Evolutionary conservation across 116 monocot genomes (phyloP).

Genomic region (Trichopus zeylanicus): DNA sequence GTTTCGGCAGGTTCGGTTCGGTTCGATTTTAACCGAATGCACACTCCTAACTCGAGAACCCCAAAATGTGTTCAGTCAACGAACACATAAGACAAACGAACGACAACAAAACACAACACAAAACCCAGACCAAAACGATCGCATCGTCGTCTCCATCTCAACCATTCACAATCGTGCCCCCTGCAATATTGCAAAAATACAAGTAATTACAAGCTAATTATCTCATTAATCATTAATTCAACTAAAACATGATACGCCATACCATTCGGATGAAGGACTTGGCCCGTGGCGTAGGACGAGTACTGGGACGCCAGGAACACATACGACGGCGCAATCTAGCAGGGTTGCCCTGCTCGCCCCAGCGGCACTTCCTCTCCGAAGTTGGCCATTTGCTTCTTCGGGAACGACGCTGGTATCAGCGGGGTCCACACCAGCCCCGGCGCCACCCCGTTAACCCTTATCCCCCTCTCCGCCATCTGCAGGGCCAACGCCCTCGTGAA

Average conservation of each 20-base stretch:
- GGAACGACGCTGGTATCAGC: slow-evolving; percentile 48
- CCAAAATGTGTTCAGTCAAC: no score
- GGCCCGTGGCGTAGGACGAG: slow-evolving; percentile 15
- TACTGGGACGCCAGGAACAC: slow-evolving; percentile 26
- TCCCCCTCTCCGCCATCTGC: slow-evolving; percentile 40
- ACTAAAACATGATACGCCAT: background rate
- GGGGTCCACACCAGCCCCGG: slow-evolving; percentile 75
- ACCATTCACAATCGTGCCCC: background rate
- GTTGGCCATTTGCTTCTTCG: slow-evolving; percentile 24
- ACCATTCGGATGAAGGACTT: slow-evolving; percentile 30
- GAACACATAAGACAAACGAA: no score
- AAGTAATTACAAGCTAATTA: background rate
- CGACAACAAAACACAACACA: no score
- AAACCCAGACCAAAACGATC: no score
- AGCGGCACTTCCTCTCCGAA: slow-evolving; percentile 56
- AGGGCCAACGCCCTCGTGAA: slow-evolving; percentile 49
- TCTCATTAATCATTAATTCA: no score
- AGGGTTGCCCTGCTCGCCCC: slow-evolving; percentile 35
- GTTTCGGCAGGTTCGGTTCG: no score
- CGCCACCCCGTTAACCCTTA: slow-evolving; percentile 59
- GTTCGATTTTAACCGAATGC: no score
- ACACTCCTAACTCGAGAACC: no score
- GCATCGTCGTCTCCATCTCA: no score
- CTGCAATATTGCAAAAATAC: background rate
- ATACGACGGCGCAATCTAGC: slow-evolving; percentile 28